Evolutionary conservation across 1,139 yeast genomes (phyloP).

Genomic region (Nakaseomyces glabratus): DNA sequence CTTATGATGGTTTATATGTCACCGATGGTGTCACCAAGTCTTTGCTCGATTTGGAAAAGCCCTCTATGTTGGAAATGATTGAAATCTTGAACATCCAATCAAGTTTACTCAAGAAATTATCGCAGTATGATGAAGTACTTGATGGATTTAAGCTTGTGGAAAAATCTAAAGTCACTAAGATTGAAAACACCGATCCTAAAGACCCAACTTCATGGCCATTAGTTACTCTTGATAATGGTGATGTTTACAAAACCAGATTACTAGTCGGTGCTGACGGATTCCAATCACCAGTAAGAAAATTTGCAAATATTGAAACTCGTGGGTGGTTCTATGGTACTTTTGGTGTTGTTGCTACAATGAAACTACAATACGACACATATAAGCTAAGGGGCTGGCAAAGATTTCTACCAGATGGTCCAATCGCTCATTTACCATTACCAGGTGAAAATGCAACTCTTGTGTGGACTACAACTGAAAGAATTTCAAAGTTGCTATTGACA

Average conservation of each 20-base stretch:
- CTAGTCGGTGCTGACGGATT: conserved; percentile 94
- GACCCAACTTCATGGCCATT: conserved; percentile 62
- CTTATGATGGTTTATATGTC: conserved; percentile 73
- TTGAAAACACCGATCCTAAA: conserved; percentile 28
- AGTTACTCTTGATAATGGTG: conserved; percentile 61
- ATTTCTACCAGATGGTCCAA: conserved; percentile 84
- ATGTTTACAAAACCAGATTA: conserved; percentile 54
- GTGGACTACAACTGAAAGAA: conserved; percentile 81
- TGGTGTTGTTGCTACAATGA: conserved; percentile 86
- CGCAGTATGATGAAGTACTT: conserved; percentile 26
- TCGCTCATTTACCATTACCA: conserved; percentile 84
- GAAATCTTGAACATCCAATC: conserved; percentile 82
- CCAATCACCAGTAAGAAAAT: conserved; percentile 84
- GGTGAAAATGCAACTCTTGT: conserved; percentile 81
- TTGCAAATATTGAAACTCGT: conserved; percentile 70
- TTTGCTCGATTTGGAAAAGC: conserved; percentile 55
- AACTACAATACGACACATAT: conserved; percentile 62
- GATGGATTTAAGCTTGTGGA: conserved; percentile 45
- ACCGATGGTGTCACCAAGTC: conserved; percentile 71
- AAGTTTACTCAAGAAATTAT: conserved; percentile 21
- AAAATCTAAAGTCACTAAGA: conserved; percentile 54
- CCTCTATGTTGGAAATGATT: conserved; percentile 47
- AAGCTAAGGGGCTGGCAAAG: conserved; percentile 84
- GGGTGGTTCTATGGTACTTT: conserved; percentile 89
- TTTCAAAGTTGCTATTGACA: conserved; percentile 53